phyloP scores from a whole-genome alignment of 1,139 yeast genomes.

The Arxiozyma telluris region DNA sequence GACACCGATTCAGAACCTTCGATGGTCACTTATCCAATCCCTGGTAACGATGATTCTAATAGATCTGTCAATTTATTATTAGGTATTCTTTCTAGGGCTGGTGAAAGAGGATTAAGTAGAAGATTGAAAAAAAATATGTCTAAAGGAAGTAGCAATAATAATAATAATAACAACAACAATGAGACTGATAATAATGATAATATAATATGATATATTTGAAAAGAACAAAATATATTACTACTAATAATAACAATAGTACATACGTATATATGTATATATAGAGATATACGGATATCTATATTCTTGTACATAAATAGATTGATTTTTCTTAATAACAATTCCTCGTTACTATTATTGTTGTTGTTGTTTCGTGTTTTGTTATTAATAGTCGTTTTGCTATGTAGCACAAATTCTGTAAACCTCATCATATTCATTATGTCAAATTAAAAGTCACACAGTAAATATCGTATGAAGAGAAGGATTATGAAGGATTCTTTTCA shows the following conservation, averaged over 20 bases:
- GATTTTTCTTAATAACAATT: no score
- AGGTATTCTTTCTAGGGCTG: slow-evolving; percentile 82
- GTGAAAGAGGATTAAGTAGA: slow-evolving; percentile 60
- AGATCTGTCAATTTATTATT: slow-evolving; percentile 70
- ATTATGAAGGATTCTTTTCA: not conserved
- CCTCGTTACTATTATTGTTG: no score
- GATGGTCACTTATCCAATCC: slow-evolving; percentile 84
- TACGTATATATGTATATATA: not conserved
- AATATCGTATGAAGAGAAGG: no score
- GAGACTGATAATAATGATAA: no score
- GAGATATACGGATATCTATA: not conserved
- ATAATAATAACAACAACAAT: no score
- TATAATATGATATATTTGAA: not conserved
- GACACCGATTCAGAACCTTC: slow-evolving; percentile 93
- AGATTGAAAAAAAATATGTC: slow-evolving; percentile 35
- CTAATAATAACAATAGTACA: not conserved
- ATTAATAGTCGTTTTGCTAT: no score
- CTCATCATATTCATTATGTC: not conserved
- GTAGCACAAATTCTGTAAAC: not conserved
- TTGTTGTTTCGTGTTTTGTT: no score
- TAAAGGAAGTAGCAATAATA: not conserved
- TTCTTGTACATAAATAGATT: not conserved
- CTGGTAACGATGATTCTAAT: slow-evolving; percentile 90
- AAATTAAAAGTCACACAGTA: no score
- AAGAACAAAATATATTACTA: not conserved